phyloP scores from a whole-genome alignment of 495 filamentous ascomycete genomes.

The Daldinia grandis region DNA sequence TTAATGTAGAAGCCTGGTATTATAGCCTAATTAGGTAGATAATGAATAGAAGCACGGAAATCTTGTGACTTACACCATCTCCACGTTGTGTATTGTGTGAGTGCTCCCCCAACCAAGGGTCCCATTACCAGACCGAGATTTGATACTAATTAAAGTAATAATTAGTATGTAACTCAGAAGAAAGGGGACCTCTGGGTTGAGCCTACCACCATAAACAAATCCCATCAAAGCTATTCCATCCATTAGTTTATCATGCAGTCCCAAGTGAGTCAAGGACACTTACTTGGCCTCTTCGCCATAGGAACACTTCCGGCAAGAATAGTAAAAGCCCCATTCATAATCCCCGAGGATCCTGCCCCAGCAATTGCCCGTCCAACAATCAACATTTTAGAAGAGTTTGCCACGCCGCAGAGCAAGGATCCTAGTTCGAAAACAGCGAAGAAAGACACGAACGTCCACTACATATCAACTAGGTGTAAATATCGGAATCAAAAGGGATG shows the following conservation, averaged over 20 bases:
- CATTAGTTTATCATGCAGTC: neutral
- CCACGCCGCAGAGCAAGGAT: conserved; percentile 58
- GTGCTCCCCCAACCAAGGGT: neutral
- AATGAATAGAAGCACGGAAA: neutral
- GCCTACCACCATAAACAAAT: neutral
- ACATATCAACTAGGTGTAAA: neutral
- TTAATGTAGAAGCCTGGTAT: conserved; percentile 47
- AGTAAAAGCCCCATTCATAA: conserved; percentile 59
- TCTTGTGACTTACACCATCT: neutral
- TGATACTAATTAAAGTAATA: neutral
- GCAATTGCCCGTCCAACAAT: conserved; percentile 62
- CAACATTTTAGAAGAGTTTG: conserved; percentile 54
- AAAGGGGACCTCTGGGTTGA: neutral
- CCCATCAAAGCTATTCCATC: neutral
- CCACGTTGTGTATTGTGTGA: neutral
- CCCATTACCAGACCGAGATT: neutral
- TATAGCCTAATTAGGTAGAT: neutral
- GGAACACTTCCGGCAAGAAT: conserved; percentile 50
- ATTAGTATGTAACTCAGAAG: neutral
- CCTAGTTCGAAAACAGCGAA: conserved; percentile 56
- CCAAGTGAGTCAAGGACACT: neutral
- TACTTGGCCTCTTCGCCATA: neutral
- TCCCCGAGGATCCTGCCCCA: conserved; percentile 52
- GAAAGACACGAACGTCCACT: conserved; percentile 52
- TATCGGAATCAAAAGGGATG: neutral